Conservation (phyloP, 1,284 basidiomycete species). For the Polyporus tsugae region DNA sequence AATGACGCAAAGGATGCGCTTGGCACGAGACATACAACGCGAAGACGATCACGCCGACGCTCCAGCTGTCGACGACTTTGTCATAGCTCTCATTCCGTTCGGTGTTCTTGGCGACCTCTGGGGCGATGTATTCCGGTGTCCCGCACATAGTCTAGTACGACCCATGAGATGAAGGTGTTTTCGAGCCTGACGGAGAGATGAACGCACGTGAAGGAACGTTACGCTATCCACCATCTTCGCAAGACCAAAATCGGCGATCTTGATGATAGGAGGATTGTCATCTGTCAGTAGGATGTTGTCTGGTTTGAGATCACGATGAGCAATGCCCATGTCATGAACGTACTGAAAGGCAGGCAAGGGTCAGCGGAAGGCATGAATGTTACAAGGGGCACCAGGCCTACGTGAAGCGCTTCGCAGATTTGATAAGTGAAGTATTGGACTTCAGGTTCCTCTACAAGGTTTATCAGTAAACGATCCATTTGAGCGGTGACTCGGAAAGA, state of each 20-base stretch:
- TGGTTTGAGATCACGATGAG: slow-evolving; percentile 93
- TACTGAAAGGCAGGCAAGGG: slow-evolving; percentile 53
- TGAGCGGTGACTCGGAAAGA: background rate
- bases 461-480: background rate
- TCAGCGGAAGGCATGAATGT: background rate
- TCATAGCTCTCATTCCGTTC: slow-evolving; percentile 11
- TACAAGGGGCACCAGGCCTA: slow-evolving; percentile 41
- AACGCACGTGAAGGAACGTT: slow-evolving; percentile 70
- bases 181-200: background rate
- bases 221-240: slow-evolving; percentile 85
- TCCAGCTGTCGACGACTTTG: slow-evolving; percentile 19
- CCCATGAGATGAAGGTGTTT: background rate
- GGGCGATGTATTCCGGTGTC: slow-evolving; percentile 17
- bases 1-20: background rate
- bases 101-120: slow-evolving; percentile 10
- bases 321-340: slow-evolving; percentile 76
- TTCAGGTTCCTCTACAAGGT: slow-evolving; percentile 60
- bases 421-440: slow-evolving; percentile 74
- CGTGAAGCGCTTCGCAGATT: slow-evolving; percentile 75
- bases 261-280: slow-evolving; percentile 69
- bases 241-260: slow-evolving; percentile 93
- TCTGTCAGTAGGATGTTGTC: slow-evolving; percentile 85
- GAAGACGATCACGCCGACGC: slow-evolving; percentile 18
- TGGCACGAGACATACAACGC: slow-evolving; percentile 6
- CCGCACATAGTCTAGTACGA: slow-evolving; percentile 19